These are phyloP conservation scores for Streptanthus diversifolius DNA, from an alignment of 345 rosid genomes.

Conservation along the genomic window DNA sequence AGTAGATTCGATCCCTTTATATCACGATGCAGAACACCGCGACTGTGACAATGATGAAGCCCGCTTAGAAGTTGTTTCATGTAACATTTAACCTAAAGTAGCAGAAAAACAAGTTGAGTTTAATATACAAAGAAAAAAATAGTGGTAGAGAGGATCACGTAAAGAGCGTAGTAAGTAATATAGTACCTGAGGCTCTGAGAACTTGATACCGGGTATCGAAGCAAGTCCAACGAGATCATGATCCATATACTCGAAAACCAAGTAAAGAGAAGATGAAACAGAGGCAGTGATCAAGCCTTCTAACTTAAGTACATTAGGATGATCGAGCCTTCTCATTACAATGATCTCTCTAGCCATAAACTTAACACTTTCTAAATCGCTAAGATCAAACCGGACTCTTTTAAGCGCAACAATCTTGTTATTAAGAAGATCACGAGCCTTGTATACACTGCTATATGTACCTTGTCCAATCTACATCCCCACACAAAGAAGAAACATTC, in stretches of 20 bases:
- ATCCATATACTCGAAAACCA: constrained; percentile 96
- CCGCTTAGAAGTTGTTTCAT: constrained; percentile 93
- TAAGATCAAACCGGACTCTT: constrained; percentile 76
- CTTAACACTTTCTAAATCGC: constrained; percentile 76
- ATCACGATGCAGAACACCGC: constrained; percentile 82
- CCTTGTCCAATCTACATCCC: constrained; percentile 93
- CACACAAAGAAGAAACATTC: background rate
- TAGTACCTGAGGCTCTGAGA: constrained; percentile 85
- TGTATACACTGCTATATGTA: constrained; percentile 89
- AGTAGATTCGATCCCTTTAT: constrained; percentile 98
- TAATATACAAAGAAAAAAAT: background rate
- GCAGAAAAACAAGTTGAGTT: constrained; percentile 1
- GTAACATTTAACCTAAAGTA: constrained; percentile 79
- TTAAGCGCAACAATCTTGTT: constrained; percentile 82
- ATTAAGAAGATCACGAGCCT: constrained; percentile 65
- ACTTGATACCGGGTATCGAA: constrained; percentile 75
- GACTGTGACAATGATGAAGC: constrained; percentile 90
- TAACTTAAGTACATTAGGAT: constrained; percentile 85
- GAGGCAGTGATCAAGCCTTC: constrained; percentile 88
- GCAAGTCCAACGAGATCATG: constrained; percentile 95
- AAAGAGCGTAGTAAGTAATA: background rate
- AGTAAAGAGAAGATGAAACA: constrained; percentile 70
- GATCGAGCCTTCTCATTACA: constrained; percentile 80
- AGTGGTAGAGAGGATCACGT: background rate
- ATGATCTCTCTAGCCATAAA: constrained; percentile 93